Evolutionary conservation across 2,329 filamentous ascomycete species (phyloP).

Genomic region (Fusarium cyanostomum): DNA sequence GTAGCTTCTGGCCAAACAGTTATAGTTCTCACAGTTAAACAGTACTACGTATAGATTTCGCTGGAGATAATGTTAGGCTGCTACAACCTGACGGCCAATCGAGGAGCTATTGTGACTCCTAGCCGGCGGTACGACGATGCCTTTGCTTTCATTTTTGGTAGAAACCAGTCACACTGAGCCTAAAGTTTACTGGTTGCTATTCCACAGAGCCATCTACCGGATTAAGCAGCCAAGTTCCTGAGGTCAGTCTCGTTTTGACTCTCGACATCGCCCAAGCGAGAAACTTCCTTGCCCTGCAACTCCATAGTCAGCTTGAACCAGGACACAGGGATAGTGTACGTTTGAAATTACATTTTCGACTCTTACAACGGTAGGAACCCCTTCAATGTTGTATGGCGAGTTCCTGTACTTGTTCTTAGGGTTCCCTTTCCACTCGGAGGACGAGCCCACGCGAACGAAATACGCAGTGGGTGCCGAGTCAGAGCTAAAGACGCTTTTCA

Average conservation of each 20-base stretch:
- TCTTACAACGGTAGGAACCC: conserved; percentile 43
- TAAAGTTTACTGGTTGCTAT: too few relatives aligned
- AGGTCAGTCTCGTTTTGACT: conserved; percentile 42
- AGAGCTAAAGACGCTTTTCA: conserved; percentile 38
- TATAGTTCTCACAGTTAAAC: too few relatives aligned
- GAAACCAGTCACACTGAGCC: too few relatives aligned
- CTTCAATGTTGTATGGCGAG: conserved; percentile 40
- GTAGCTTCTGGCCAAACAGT: too few relatives aligned
- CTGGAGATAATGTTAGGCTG: too few relatives aligned
- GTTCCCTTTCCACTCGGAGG: conserved; percentile 39
- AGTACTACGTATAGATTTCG: too few relatives aligned
- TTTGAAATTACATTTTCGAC: conserved; percentile 36
- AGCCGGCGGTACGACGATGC: too few relatives aligned
- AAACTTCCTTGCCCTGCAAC: conserved; percentile 38
- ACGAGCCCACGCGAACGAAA: conserved; percentile 40
- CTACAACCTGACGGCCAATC: too few relatives aligned
- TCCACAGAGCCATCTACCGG: not conserved
- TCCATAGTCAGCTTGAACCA: rapidly evolving
- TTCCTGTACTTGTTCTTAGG: conserved; percentile 41
- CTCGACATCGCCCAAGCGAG: conserved; percentile 41
- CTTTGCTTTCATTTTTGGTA: too few relatives aligned
- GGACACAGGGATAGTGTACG: not conserved
- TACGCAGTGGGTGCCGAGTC: conserved; percentile 39
- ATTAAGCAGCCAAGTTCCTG: conserved; percentile 31
- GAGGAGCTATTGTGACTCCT: too few relatives aligned